Evolutionary conservation across 2,329 filamentous ascomycete genomes (phyloP), one percentile per base, ranked within the genome.

Genomic region (Aspergillus arachidicola): DNA sequence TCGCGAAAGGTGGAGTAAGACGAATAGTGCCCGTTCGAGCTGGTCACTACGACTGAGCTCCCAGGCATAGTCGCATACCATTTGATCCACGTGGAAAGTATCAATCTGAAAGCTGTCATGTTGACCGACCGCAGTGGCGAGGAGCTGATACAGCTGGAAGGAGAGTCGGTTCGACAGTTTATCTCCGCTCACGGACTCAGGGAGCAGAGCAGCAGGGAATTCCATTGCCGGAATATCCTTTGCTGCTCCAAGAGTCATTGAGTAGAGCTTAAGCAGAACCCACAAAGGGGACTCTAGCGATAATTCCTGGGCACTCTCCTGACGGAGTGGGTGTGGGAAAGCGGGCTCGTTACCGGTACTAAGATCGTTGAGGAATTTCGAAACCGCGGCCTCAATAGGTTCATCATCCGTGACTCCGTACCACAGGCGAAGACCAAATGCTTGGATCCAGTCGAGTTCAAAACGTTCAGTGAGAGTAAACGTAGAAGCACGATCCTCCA

Each of bases 381-480:
- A 79, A 5, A 99, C 89, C 3, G 94, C 94, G 53, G 84, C 82
- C 57, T 89, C 87, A 50, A 97, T 84, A 41, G 88, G 85, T 51
- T 93, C 90, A 45, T 88, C 84, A 38, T 86, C 82, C 2, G 86
- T 84, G 46, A 89, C 91, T 51, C 89, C 89, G 76, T 97, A 99
- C 91, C 93, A 98, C 1, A 99, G 83, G 50, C 94, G 89, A 57
- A 99, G 84, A 12, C 92, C 94, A 76, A 99, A 97, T 0, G 94
- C 90, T 73, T 96, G 94, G 76, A 92, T 89, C 95, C 95, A 99
- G 75, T 96, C 91, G 41, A 99, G 83, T 5, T 88, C 88, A 75
- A 97, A 99, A 54, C 89, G 89, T 71, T 91, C 86, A 1, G 93
- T 91, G 67, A 99, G 91, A 59, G 89, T 85, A 73, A 99, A 97